phyloP scores from a whole-genome alignment of 441 rosid species.

The Manihot esculenta region DNA sequence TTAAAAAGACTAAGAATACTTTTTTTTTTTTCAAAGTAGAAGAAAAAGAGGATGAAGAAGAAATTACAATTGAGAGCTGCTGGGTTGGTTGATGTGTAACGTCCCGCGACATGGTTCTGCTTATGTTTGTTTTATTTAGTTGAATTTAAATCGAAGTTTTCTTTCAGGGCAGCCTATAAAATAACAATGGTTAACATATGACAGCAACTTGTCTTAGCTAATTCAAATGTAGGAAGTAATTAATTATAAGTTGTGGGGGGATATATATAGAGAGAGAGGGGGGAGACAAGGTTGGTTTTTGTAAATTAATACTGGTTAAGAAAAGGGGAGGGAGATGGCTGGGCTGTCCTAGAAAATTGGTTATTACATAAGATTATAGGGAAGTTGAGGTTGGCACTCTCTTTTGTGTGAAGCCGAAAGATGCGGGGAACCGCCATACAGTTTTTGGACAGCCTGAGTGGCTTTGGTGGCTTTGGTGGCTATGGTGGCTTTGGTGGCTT shows the following conservation, averaged over 20 bases:
- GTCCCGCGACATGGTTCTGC: slow-evolving; percentile 52
- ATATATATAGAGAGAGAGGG: slow-evolving; percentile 1
- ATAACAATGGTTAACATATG: slow-evolving; percentile 9
- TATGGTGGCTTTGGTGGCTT: too few relatives aligned
- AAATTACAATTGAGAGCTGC: slow-evolving; percentile 52
- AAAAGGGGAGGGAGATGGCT: slow-evolving; percentile 34
- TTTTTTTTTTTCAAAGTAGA: too few relatives aligned
- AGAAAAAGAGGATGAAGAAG: not conserved
- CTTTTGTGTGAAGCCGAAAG: slow-evolving; percentile 33
- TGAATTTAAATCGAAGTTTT: not conserved
- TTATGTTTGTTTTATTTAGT: not conserved
- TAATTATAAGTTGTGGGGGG: slow-evolving; percentile 12
- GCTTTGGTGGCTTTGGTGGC: too few relatives aligned
- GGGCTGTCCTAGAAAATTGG: slow-evolving; percentile 35
- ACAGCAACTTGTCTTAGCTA: slow-evolving; percentile 9
- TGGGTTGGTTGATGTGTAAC: slow-evolving; percentile 42
- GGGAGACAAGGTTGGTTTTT: not conserved
- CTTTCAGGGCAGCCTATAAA: slow-evolving; percentile 9
- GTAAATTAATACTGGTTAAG: slow-evolving; percentile 21
- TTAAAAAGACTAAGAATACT: too few relatives aligned
- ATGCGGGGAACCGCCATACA: slow-evolving; percentile 24
- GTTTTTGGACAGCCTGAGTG: too few relatives aligned
- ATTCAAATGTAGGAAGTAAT: slow-evolving; percentile 15
- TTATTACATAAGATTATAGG: slow-evolving; percentile 14
- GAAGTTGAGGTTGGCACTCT: slow-evolving; percentile 9